Base-by-base conservation (phyloP, 306 rosid genomes). In the Hippophae gyantsensis region DNA sequence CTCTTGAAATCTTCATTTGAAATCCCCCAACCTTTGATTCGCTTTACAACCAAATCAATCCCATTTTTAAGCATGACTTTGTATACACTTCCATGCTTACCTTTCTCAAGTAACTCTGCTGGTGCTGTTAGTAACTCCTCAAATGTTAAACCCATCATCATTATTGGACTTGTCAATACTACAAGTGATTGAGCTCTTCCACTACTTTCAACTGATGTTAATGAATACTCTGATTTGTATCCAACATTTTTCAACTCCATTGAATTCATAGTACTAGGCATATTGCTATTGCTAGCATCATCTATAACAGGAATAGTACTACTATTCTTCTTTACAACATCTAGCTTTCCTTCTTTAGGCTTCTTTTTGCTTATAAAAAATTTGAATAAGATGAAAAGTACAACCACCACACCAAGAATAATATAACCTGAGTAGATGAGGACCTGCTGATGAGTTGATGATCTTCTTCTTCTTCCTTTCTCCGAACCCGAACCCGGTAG, bases 101-200 rank as follows among this genome's bases (percentile, higher is more conserved):
- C 94, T 75, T 79, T 82, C 61, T 69, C 80, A 44, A 87, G 70
- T 72, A 87, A 65, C 58, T 84, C 86, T 8, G 95, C 95, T 18
- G 89, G 92, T 62, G 89, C 84, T 62, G 75, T 62, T 2, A 87
- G 84, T 83, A 87, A 49, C 55, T 82, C 83, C 85, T 87, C 86
- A 53, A 84, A 82, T 60, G 61, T 70, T 54, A 81, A 56, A 3
- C 73, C 74, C 23, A 18, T 18, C 60, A 23, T 72, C 5, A 67
- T 52, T 60, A 45, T 9, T 10, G 86, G 60, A 54, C 77, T 79
- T 1, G 62, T 23, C 46, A 88, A 78, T 64, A 85, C 76, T 25
- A 73, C 69, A 10, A 80, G 84, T 27, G 79, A 65, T 52, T 78
- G 64, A 38, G 57, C 48, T 60, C 63, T 50, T 40, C 78, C 79